Base-by-base conservation (phyloP, 495 filamentous ascomycete genomes). In the Neurospora sp. region DNA sequence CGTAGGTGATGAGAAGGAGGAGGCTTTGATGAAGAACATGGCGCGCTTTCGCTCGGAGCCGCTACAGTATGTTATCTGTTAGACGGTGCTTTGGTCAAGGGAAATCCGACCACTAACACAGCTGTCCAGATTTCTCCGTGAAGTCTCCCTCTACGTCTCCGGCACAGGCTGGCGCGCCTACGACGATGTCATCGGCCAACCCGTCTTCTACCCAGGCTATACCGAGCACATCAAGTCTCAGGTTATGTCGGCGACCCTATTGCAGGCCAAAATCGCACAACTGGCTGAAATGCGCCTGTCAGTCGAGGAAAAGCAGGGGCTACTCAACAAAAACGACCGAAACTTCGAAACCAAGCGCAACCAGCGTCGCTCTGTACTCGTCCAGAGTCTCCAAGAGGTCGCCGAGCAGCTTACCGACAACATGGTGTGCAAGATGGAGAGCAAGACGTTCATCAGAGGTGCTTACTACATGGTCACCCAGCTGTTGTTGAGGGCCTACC, bases 381-480 rank as follows among this genome's bases (percentile, higher is more conserved):
- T 89, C 72, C 79, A 83, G 38, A 80, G 85, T 42, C 79, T 90
- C 39, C 85, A 87, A 69, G 90, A 97, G 77, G 93, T 96, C 4
- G 92, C 92, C 34, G 91, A 96, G 73, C 88, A 89, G 62, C 89
- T 95, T 86, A 92, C 93, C 73, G 92, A 97, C 77, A 90, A 91
- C 69, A 99, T 98, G 96, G 97, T 98, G 71, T 98, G 96, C 88
- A 99, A 98, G 82, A 94, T 98, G 85, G 96, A 99, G 83, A 96
- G 92, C 83, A 97, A 95, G 79, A 85, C 87, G 36, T 98, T 98
- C 77, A 98, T 99, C 76, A 84, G 96, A 34, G 89, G 91, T 19
- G 95, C 96, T 70, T 98, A 98, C 80, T 98, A 97, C 82, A 75
- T 97, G 69, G 86, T 86, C 74, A 95, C 94, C 10, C 94, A 98